A percentile compares a stretch with the other conserved stretches of the same genome.
Conservation (phyloP, 2,329 filamentous ascomycete genomes). For the Colletotrichum karsti region DNA sequence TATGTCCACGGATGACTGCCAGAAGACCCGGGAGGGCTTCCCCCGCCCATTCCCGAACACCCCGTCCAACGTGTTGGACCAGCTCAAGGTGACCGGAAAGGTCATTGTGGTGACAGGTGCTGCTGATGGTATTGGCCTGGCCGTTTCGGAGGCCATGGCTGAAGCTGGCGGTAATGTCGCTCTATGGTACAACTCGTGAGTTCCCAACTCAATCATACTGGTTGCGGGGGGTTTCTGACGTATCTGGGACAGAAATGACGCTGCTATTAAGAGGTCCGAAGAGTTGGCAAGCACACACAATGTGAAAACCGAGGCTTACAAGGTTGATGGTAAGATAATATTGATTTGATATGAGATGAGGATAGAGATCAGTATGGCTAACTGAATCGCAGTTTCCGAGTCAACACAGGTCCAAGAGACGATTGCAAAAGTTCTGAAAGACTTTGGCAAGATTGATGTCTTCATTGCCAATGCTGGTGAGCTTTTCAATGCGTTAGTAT, state of each 20-base stretch:
- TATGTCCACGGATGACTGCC: conserved; percentile 43
- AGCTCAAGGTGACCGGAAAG: conserved; percentile 50
- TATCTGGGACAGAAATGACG: conserved; percentile 14
- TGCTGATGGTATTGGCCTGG: conserved; percentile 52
- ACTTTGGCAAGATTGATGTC: conserved; percentile 52
- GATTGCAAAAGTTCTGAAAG: conserved; percentile 42
- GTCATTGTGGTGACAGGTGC: conserved; percentile 54
- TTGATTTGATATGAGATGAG: background rate
- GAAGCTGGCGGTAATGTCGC: conserved; percentile 53
- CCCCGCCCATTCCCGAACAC: conserved; percentile 47
- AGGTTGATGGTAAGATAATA: conserved; percentile 51
- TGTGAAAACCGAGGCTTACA: conserved; percentile 49
- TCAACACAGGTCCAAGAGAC: conserved; percentile 42
- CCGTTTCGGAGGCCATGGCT: conserved; percentile 54
- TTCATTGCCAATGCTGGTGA: conserved; percentile 53
- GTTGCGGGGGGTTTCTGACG: background rate
- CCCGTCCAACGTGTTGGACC: conserved; percentile 52
- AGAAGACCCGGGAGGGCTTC: conserved; percentile 40
- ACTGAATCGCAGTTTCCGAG: conserved; percentile 46
- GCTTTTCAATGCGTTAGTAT: background rate
- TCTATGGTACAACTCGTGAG: conserved; percentile 43
- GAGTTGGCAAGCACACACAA: conserved; percentile 41
- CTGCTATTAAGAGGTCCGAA: conserved; percentile 45
- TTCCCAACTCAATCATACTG: too few species aligned
- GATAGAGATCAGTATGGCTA: background rate